Evolutionary conservation across 345 rosid species (phyloP).

Genomic region (Arabidopsis thaliana): DNA sequence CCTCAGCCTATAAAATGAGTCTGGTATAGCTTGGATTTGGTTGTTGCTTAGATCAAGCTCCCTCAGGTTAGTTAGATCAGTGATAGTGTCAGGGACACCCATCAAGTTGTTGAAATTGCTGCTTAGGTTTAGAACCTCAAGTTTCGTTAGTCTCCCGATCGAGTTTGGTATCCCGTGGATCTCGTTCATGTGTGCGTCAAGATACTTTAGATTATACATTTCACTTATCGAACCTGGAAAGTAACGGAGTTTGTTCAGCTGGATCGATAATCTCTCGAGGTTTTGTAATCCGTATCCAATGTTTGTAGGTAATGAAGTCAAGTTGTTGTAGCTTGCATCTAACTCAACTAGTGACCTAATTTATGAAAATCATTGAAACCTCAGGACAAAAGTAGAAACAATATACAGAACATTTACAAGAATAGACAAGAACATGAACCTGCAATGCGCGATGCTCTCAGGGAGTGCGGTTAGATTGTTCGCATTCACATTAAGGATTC

Average conservation of each 20-base stretch:
- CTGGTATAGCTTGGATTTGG: conserved; percentile 78
- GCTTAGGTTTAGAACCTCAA: conserved; percentile 78
- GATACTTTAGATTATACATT: conserved; percentile 65
- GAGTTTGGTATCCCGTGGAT: conserved; percentile 73
- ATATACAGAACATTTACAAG: neutral
- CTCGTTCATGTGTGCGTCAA: conserved; percentile 94
- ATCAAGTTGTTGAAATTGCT: conserved; percentile 84
- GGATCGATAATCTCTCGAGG: conserved; percentile 70
- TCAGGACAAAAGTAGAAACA: conserved; percentile 8
- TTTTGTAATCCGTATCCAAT: conserved; percentile 74
- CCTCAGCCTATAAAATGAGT: conserved; percentile 70
- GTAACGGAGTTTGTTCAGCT: conserved; percentile 70
- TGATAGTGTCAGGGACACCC: conserved; percentile 69
- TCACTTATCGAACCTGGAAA: conserved; percentile 81
- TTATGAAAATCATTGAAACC: neutral
- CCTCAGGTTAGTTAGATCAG: conserved; percentile 70
- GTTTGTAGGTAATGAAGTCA: conserved; percentile 68
- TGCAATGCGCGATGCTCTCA: conserved; percentile 66
- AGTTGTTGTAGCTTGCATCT: conserved; percentile 84
- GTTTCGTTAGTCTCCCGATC: conserved; percentile 72
- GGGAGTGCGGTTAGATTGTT: conserved; percentile 83
- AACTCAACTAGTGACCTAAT: conserved; percentile 78
- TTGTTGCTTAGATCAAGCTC: conserved; percentile 99
- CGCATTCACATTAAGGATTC: conserved; percentile 57
- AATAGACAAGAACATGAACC: conserved; percentile 26